A percentile compares a stretch with the other conserved stretches of the same genome.
Conservation (phyloP, 2,329 filamentous ascomycete genomes). For the Pseudocercospora fijiensis region DNA sequence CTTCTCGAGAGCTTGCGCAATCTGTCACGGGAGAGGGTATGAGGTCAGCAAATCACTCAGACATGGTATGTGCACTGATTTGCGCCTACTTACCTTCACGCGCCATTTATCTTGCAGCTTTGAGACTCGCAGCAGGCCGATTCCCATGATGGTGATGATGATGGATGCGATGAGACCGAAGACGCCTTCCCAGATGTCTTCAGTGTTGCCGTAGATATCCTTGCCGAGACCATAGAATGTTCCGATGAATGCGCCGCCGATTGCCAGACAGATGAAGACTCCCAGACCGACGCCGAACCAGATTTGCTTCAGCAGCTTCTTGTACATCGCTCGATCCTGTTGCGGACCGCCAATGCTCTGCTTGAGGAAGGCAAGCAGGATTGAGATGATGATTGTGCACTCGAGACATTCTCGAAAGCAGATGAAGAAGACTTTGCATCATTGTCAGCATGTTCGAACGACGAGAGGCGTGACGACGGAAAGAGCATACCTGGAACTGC, state of each 20-base stretch:
- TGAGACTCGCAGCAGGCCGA: conserved; percentile 73
- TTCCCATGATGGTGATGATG: conserved; percentile 80
- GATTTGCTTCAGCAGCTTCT: conserved; percentile 53
- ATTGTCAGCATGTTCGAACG: neutral
- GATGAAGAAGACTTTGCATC: conserved; percentile 72
- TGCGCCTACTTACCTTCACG: neutral
- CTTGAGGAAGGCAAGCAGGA: conserved; percentile 82
- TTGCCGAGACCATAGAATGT: conserved; percentile 70
- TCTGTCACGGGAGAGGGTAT: conserved; percentile 52
- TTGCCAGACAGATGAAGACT: conserved; percentile 62
- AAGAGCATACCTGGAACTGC: conserved; percentile 59
- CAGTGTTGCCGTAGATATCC: conserved; percentile 65
- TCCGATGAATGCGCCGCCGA: conserved; percentile 68
- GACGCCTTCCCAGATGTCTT: conserved; percentile 77
- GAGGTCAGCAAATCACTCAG: neutral
- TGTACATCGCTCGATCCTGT: conserved; percentile 63
- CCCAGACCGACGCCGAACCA: conserved; percentile 67
- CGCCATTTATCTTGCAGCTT: conserved; percentile 87
- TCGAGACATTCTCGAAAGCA: conserved; percentile 84
- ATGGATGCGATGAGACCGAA: conserved; percentile 73
- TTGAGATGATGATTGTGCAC: conserved; percentile 79
- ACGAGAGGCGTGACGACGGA: neutral
- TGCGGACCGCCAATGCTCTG: conserved; percentile 67
- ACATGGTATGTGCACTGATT: neutral
- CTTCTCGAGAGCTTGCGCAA: conserved; percentile 66